phyloP scores from a whole-genome alignment of 2,329 filamentous ascomycete species.

The Dissoconium aciculare region DNA sequence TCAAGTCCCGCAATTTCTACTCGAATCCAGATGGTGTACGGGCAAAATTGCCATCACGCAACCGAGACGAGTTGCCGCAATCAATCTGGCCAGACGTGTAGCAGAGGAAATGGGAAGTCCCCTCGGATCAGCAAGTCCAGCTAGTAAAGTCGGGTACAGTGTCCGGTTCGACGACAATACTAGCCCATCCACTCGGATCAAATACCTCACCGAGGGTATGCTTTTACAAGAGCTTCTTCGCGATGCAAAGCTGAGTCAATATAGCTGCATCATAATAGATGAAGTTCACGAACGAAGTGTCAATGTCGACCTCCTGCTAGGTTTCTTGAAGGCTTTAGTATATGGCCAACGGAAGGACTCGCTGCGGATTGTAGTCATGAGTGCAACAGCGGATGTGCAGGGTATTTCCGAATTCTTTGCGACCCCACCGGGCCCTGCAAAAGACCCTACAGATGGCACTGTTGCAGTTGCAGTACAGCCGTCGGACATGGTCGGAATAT shows the following conservation, averaged over 20 bases:
- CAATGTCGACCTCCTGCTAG: slow-evolving; percentile 80
- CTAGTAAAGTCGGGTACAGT: slow-evolving; percentile 69
- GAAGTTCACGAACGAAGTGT: slow-evolving; percentile 94
- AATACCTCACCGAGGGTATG: slow-evolving; percentile 94
- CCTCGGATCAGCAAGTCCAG: slow-evolving; percentile 43
- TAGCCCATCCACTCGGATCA: slow-evolving; percentile 70
- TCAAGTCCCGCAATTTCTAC: slow-evolving; percentile 83
- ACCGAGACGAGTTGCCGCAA: slow-evolving; percentile 83
- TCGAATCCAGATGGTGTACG: slow-evolving; percentile 64
- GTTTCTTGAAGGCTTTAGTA: slow-evolving; percentile 71
- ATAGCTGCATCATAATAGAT: slow-evolving; percentile 83
- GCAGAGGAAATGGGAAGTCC: slow-evolving; percentile 63
- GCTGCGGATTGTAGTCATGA: slow-evolving; percentile 90
- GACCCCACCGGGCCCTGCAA: not conserved
- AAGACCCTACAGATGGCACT: slow-evolving; percentile 2
- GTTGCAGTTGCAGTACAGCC: not conserved
- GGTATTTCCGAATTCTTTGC: slow-evolving; percentile 60
- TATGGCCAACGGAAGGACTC: slow-evolving; percentile 41
- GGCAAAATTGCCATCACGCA: slow-evolving; percentile 88
- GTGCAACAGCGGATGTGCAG: slow-evolving; percentile 82
- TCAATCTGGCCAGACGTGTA: slow-evolving; percentile 75
- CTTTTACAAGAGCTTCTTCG: slow-evolving; percentile 81
- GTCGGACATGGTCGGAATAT: slow-evolving; percentile 17
- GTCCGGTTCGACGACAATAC: slow-evolving; percentile 85
- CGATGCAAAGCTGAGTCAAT: slow-evolving; percentile 67